Base-by-base conservation (phyloP, 352 stramenopile species). In the Globisporangium cederbergense region DNA sequence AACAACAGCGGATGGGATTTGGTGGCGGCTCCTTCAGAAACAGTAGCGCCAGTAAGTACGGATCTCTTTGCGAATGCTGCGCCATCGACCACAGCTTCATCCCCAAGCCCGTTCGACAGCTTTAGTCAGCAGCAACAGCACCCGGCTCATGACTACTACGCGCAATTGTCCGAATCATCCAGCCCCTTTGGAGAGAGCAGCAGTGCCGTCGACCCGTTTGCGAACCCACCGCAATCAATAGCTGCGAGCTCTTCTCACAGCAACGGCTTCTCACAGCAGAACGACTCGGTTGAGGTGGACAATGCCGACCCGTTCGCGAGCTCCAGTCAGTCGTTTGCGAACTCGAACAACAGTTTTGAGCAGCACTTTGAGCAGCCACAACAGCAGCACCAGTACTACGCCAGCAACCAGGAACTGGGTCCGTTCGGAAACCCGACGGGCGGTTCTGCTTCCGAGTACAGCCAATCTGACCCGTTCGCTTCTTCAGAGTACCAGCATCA, bases 51-150 rank as follows among this genome's bases (percentile, higher is more conserved):
- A 22, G 20, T 13, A 49, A 32, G 50, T 25, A 42, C 38, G 4
- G 62, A 67, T 4, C 46, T 67, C 4, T 67, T 67, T 52, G 54
- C 25, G 8, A 58, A 34, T n/a, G 34, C 51, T 20, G 42, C 22
- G 6, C 38, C 49, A 28, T 20, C 38, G 28, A 42, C 25, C 25
- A 28, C 18, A 11, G 22, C 4, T 1, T 46, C 62, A 25, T 7
- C 32, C 6, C 10, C 46, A 11, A 51, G 46, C 9, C 47, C 45
- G 8, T 67, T 53, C 49, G 34, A 63, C 40, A 38, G 54, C 18
- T 62, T 62, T 50, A 42, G 56, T 16, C 56, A 45, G 28, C 42
- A 54, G 40, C 56, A 53, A 3, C 40, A 60, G 14, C 30, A 57
- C 28, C 32, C 4, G 32, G 36, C 51, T 14, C 51, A 57, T 3